Evolutionary conservation across 225 moss, liverwort and hornwort genomes (phyloP).

Genomic region (Pseudoscleropodium purum): DNA sequence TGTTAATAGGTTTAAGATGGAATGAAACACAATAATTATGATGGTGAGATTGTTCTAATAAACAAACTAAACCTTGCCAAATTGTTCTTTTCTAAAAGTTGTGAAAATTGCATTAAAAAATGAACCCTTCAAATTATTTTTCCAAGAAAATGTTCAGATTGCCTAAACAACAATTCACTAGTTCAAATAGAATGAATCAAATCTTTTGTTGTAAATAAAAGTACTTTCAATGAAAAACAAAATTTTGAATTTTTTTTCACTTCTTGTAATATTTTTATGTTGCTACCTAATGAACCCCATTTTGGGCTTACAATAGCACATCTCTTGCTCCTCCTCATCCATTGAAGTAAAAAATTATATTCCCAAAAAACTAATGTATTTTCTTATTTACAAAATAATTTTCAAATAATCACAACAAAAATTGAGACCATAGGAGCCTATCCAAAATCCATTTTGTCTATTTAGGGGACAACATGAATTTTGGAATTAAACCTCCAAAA

Average conservation of each 20-base stretch:
- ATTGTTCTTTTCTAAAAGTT: no score
- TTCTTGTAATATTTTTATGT: background rate
- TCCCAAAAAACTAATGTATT: background rate
- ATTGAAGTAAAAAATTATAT: background rate
- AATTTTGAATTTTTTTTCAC: background rate
- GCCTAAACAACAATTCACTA: background rate
- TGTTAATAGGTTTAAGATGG: background rate
- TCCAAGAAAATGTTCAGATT: background rate
- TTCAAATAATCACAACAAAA: background rate
- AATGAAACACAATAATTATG: background rate
- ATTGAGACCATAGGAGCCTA: background rate
- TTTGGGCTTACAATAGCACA: background rate
- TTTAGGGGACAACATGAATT: background rate
- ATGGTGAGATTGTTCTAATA: background rate
- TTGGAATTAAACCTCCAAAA: no score
- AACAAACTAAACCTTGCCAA: no score
- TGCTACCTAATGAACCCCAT: accelerated
- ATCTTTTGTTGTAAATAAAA: background rate
- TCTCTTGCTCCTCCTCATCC: background rate
- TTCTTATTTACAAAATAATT: background rate
- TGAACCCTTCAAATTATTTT: background rate
- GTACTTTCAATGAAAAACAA: background rate
- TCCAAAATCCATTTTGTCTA: background rate
- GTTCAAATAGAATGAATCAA: background rate
- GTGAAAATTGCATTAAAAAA: background rate